Base-by-base conservation (phyloP, 257 asterid species). In the Solanum bulbocastanum region DNA sequence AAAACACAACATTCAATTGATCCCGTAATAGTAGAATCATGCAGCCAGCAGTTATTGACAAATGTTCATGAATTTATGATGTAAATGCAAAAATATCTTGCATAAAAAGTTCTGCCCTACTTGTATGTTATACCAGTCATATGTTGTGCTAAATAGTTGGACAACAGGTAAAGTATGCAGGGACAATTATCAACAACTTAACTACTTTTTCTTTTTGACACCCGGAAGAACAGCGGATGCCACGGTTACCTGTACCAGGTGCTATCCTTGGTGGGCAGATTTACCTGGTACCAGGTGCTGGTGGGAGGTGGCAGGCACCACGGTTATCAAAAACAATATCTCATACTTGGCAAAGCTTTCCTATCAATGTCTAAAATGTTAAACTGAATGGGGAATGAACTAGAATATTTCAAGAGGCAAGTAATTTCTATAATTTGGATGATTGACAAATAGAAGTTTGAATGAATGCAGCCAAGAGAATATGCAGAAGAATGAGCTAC, bases 401-500 rank as follows among this genome's bases (percentile, higher is more conserved):
- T 37, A 81, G 6, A 18, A 49, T 81, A 16, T 81, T 79, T 46
- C 68, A 46, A 18, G 68, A 81, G 42, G 68, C 30, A 81, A 27
- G 3, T 46, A 5, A 81, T 46, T 81, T 42, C 10, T 81, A 32
- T 6, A 18, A 46, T 49, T 32, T 81, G 69, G 30, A 81, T 76
- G 84, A n/a, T 81, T 49, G 69, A 81, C 69, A 81, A 81, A 81
- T 25, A 44, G n/a, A 44, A 42, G 16, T 79, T 79, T 42, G 68
- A 81, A 81, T 16, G 27, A 81, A 81, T 32, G 68, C 27, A 49
- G 85, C 42, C 40, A 10, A 20, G 12, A 49, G n/a, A 84, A 74
- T 20, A 68, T 79, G 40, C 4, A 65, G 0, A 11, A 65, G 2
- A 27, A 78, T 27, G 15, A 42, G 25, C 84, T 78, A 42, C 79